phyloP scores from a whole-genome alignment of 176 grass and related monocot species.

The Avena insularis region DNA sequence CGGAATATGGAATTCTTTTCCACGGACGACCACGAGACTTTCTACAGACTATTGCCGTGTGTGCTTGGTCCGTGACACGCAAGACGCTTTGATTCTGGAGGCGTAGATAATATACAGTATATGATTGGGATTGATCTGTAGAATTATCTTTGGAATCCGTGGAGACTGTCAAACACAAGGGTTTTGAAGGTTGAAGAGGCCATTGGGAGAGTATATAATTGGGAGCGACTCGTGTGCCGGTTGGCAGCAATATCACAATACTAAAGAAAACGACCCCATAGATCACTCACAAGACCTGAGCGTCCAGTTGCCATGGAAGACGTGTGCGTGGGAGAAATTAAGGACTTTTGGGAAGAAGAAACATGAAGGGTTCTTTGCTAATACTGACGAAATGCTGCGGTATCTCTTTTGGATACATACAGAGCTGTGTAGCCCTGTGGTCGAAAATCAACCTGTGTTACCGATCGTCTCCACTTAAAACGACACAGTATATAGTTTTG shows the following conservation, averaged over 20 bases:
- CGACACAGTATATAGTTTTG: too few species aligned
- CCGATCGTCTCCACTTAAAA: too few species aligned
- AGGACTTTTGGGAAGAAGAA: too few species aligned
- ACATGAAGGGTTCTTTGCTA: too few species aligned
- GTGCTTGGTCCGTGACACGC: neutral
- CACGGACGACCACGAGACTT: neutral
- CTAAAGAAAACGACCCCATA: too few species aligned
- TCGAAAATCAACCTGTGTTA: too few species aligned
- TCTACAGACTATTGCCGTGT: neutral
- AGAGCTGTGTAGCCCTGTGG: too few species aligned
- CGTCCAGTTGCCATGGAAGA: too few species aligned
- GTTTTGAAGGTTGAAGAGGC: slow-evolving; percentile 1
- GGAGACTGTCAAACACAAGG: neutral
- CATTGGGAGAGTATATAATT: slow-evolving; percentile 6
- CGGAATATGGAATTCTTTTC: neutral
- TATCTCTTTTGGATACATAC: too few species aligned
- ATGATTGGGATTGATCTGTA: neutral
- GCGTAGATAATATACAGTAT: neutral
- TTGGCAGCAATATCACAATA: neutral
- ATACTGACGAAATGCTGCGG: too few species aligned
- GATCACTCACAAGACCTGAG: too few species aligned
- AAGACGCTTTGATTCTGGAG: neutral
- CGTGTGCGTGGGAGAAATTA: too few species aligned
- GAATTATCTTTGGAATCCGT: neutral
- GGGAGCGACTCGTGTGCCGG: neutral